These are phyloP conservation scores for Pseudohalonectria lignicola DNA, from an alignment of 2,329 filamentous ascomycete genomes.

Conservation along the genomic window DNA sequence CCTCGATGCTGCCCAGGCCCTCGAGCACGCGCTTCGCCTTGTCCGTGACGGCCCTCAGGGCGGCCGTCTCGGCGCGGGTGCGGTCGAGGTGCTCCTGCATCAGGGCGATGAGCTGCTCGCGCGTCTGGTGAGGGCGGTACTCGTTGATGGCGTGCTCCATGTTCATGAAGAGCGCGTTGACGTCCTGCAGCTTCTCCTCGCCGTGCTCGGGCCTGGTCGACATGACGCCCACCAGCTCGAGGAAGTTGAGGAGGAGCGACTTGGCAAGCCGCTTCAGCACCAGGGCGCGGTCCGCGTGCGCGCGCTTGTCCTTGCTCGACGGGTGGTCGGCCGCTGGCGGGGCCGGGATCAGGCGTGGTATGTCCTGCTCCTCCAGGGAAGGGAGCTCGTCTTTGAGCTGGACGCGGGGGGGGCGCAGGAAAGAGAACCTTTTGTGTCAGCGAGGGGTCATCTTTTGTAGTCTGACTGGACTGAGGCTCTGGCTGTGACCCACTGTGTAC, in stretches of 20 bases:
- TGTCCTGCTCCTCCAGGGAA: slow-evolving; percentile 57
- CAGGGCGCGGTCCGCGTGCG: slow-evolving; percentile 51
- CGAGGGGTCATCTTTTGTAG: neutral
- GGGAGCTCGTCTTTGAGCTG: slow-evolving; percentile 52
- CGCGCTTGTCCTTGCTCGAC: slow-evolving; percentile 23
- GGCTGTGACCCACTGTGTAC: slow-evolving; percentile 38
- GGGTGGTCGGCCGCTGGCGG: slow-evolving; percentile 16
- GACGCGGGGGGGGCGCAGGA: neutral
- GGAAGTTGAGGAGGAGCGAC: slow-evolving; percentile 76
- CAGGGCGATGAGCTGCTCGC: slow-evolving; percentile 75
- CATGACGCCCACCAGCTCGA: slow-evolving; percentile 69
- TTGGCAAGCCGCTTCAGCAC: slow-evolving; percentile 72
- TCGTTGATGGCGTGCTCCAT: slow-evolving; percentile 90
- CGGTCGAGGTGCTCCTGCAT: slow-evolving; percentile 77
- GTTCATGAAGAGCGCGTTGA: slow-evolving; percentile 78
- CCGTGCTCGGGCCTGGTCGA: slow-evolving; percentile 53
- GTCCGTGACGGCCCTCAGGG: slow-evolving; percentile 54
- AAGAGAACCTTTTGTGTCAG: no score
- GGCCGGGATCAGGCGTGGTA: slow-evolving; percentile 53
- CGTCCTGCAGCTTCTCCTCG: slow-evolving; percentile 61
- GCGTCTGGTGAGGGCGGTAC: slow-evolving; percentile 84
- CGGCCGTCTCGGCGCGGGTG: slow-evolving; percentile 61
- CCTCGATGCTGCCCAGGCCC: slow-evolving; percentile 47
- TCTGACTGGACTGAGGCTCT: no score
- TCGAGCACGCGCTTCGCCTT: slow-evolving; percentile 65